Evolutionary conservation across 805 yeast genomes (phyloP), one percentile per base, ranked within the genome.

Genomic region (Brettanomyces bruxellensis): DNA sequence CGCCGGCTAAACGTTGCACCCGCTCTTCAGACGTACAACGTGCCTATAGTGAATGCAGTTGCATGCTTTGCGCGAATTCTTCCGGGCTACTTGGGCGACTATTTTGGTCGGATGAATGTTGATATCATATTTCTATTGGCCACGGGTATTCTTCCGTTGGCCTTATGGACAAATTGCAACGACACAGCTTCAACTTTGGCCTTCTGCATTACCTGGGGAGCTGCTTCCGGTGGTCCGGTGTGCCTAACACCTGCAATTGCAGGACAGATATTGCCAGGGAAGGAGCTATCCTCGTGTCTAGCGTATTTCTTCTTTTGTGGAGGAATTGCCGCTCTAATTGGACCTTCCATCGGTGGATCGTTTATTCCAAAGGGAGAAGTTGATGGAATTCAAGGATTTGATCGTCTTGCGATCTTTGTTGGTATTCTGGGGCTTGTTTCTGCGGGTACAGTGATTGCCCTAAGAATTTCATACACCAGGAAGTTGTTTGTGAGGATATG

Each of bases 141-240:
- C 34, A 64, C 66, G 0, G 60, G 61, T 8, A 49, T 72, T 2
- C 58, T 73, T 23, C 61, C 70, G 18, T 55, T 68, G 40, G 73
- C 75, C 5, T 60, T 73, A 66, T 73, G 76, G 78, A 62, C 70
- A 7, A 78, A 80, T 1, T 72, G 78, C 4, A 60, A 70, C 43
- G 72, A 69, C 49, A 47, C 55, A 2, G 43, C 41, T 2, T 59
- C 72, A 37, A 66, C 76, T 55, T 55, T 75, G 55, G 50, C 60
- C 14, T 65, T 60, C 49, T 56, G 57, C 5, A 54, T 66, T 2
- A 32, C 61, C 25, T 66, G 67, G 66, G 70, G 70, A 14, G 51
- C 57, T 22, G 53, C 63, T 5, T 61, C 70, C 0, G 72, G 70
- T 3, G 56, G 55, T 13, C 59, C 60, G 22, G 60, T 67, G 14